phyloP scores from a whole-genome alignment of 345 rosid genomes.

The Nephelium lappaceum region DNA sequence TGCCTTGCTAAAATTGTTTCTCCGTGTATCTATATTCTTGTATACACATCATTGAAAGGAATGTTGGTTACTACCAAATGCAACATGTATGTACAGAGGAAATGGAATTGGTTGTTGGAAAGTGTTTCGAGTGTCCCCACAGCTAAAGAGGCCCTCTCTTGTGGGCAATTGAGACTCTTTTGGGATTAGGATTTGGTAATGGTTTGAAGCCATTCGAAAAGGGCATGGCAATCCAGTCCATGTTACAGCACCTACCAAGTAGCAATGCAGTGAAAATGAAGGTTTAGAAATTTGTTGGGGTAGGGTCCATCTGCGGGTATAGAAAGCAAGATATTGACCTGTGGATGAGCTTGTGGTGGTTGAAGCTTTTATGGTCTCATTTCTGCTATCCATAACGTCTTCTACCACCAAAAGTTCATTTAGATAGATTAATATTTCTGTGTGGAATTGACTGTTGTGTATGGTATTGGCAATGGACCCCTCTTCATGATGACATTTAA shows the following conservation, averaged over 20 bases:
- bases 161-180: background rate
- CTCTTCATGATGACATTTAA: background rate
- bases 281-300: slow-evolving; percentile 4
- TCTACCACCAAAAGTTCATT: slow-evolving; percentile 15
- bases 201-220: slow-evolving; percentile 22
- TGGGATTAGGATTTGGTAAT: background rate
- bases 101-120: background rate
- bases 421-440: background rate
- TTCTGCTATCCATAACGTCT: slow-evolving; percentile 29
- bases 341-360: slow-evolving; percentile 29
- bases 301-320: slow-evolving; percentile 9
- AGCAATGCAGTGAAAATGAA: background rate
- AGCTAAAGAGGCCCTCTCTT: background rate
- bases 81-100: too few relatives aligned
- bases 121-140: background rate
- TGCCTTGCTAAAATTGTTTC: too few relatives aligned
- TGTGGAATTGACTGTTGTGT: background rate
- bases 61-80: too few relatives aligned
- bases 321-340: slow-evolving; percentile 27
- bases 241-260: background rate
- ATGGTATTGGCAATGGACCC: background rate
- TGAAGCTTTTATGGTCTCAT: slow-evolving; percentile 20
- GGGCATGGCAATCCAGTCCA: background rate
- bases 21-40: background rate
- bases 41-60: background rate